phyloP scores from a whole-genome alignment of 2,329 filamentous ascomycete species.

The Chaetomium strumarium region DNA sequence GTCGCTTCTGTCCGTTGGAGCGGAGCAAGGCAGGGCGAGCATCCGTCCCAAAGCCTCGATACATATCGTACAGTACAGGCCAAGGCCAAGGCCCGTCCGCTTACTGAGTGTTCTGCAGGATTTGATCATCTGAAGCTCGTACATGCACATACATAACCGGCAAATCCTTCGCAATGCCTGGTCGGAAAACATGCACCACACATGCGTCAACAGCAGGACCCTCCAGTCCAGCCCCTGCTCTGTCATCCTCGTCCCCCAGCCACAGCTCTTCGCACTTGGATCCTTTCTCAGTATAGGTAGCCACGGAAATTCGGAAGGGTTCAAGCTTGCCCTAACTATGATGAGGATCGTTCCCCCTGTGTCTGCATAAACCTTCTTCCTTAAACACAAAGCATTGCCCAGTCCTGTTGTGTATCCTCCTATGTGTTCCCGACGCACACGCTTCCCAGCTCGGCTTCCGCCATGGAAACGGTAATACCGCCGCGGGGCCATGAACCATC shows the following conservation, averaged over 20 bases:
- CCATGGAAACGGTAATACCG: slow-evolving; percentile 29
- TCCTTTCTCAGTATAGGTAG: background rate
- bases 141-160: background rate
- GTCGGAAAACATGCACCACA: slow-evolving; percentile 4
- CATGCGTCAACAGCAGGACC: slow-evolving; percentile 3
- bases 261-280: slow-evolving; percentile 7
- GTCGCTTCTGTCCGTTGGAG: slow-evolving; percentile 5
- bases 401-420: background rate
- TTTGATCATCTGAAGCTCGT: background rate
- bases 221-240: slow-evolving; percentile 9
- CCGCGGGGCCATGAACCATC: slow-evolving; percentile 26
- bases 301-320: background rate
- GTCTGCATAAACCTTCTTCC: background rate
- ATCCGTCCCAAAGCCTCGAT: background rate
- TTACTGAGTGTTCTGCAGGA: background rate
- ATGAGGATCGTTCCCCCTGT: slow-evolving; percentile 4
- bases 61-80: background rate
- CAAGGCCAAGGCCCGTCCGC: background rate
- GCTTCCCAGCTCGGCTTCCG: slow-evolving; percentile 7
- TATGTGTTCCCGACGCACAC: slow-evolving; percentile 1
- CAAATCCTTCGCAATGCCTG: slow-evolving; percentile 8
- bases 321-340: background rate
- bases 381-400: slow-evolving; percentile 9
- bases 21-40: slow-evolving; percentile 13
- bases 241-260: slow-evolving; percentile 13